Base-by-base conservation (phyloP, 305 asterid species). In the Caryopteris hybrid region DNA sequence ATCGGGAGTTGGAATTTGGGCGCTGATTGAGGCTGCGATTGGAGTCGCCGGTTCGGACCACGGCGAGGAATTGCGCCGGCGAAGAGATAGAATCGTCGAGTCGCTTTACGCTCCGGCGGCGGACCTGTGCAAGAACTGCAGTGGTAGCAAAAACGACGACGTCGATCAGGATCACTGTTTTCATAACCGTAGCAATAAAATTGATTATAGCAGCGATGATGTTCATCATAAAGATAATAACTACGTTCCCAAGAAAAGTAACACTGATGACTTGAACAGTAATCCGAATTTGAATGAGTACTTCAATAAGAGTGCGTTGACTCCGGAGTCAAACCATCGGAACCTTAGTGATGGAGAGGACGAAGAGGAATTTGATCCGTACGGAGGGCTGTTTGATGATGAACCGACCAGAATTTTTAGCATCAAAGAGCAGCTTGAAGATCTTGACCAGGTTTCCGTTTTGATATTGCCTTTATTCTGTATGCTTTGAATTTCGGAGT, bases 311-410 rank as follows among this genome's bases (percentile, higher is more conserved):
- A 83, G 90, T 71, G 88, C 93, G 72, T 83, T 88, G 80, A 87
- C 95, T 73, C 99, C 96, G n/a, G 95, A 90, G 74, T 93, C 97
- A 45, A 76, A 88, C 77, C 83, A 84, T 31, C n/a, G n/a, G n/a
- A n/a, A n/a, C n/a, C n/a, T n/a, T n/a, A 81, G 76, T 51, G 88
- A 62, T 10, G 87, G 79, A 31, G 82, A 82, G 3, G 91, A 79
- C 0, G 89, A 81, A 25, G 95, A 77, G 16, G 88, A 75, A 10
- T 52, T 59, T 57, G 97, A 88, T 82, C 96, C 88, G 20, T 89
- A 60, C 61, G 92, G 78, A 22, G 87, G 88, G 12, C 68, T 90
- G 81, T 91, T 88, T 45, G 97, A 89, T 54, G 98, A 91, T 73
- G 97, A 90, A 20, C 91, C 83, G 80, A 81, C 86, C 25, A 84